A percentile compares a stretch with the other conserved stretches of the same genome.
Evolutionary conservation across 192 early-diverging fungal genomes (phyloP).

Genomic region (Linnemannia schmuckeri): DNA sequence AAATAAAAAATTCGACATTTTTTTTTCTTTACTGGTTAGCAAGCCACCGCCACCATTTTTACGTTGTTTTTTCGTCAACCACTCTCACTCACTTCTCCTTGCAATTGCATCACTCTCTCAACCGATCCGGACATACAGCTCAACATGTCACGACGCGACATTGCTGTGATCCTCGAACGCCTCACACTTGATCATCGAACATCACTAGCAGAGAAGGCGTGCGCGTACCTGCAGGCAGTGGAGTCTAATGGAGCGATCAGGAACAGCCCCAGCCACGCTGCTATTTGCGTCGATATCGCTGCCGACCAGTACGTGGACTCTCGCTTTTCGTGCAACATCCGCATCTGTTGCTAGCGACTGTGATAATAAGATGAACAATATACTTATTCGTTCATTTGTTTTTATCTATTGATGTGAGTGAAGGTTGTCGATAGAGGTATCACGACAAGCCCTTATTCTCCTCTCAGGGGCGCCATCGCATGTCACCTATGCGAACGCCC

Average conservation of each 20-base stretch:
- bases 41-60: constrained; percentile 14
- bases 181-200: constrained; percentile 50
- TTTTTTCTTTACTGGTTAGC: background rate
- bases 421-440: constrained; percentile 43
- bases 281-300: constrained; percentile 52
- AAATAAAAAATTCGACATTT: background rate
- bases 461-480: constrained; percentile 24
- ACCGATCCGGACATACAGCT: background rate
- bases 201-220: constrained; percentile 46
- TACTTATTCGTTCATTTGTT: background rate
- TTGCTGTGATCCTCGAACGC: constrained; percentile 27
- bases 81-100: no score
- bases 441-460: constrained; percentile 25
- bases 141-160: constrained; percentile 49
- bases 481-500: constrained; percentile 18
- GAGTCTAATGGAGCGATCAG: constrained; percentile 38
- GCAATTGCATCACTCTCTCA: background rate
- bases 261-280: constrained; percentile 48
- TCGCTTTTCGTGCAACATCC: background rate
- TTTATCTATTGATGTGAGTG: background rate
- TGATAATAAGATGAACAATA: background rate
- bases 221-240: constrained; percentile 37
- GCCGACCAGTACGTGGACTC: constrained; percentile 24
- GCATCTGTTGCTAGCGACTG: background rate
- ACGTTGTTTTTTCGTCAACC: background rate